Base-by-base conservation (phyloP, 2,329 filamentous ascomycete genomes). In the Aspergillus novoparasiticus region DNA sequence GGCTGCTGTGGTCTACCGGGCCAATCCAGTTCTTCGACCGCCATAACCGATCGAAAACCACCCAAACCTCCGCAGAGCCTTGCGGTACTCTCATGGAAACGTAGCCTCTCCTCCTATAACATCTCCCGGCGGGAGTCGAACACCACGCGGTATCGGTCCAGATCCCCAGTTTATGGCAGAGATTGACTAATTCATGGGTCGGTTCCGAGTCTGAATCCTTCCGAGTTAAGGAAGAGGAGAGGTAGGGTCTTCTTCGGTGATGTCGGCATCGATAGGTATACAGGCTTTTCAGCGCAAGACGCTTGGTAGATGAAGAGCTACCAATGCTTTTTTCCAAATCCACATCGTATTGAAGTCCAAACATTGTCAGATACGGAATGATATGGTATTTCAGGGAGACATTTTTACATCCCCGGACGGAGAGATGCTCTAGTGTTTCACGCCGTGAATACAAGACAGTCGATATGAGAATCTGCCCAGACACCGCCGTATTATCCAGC, bases 301-400 rank as follows among this genome's bases (percentile, higher is more conserved):
- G 72, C 54, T 79, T 76, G 36, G 72, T 76, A 23, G 70, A 64
- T 6, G 72, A 68, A 10, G 72, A 73, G 56, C 67, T 73, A 10
- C 73, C 77, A 43, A 71, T 72, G 36, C 74, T 79, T 56, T 76
- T 78, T 61, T 74, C 75, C 76, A 82, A 81, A 73, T 76, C 80
- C 71, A 81, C 76, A 75, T 78, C 78, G 59, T 72, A 77, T 64
- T 78, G 78, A 36, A 81, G 69, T 6, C 78, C 79, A 61, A 80
- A 81, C 78, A 83, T 79, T 51, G 78, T 81, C 56, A 84, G 79
- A 67, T 86, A 87, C 2, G 86, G 86, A 59, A 87, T 84, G 64
- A 88, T 85, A 70, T 88, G 86, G 71, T 88, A 88, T 71, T 88
- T 88, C 67, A 88, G 82, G 14, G 85, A 87, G 43, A 88, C 86